A percentile compares a stretch with the other conserved stretches of the same genome.
Evolutionary conservation across 192 early-diverging fungal genomes (phyloP).

Genomic region (Entophlyctis helioformis): DNA sequence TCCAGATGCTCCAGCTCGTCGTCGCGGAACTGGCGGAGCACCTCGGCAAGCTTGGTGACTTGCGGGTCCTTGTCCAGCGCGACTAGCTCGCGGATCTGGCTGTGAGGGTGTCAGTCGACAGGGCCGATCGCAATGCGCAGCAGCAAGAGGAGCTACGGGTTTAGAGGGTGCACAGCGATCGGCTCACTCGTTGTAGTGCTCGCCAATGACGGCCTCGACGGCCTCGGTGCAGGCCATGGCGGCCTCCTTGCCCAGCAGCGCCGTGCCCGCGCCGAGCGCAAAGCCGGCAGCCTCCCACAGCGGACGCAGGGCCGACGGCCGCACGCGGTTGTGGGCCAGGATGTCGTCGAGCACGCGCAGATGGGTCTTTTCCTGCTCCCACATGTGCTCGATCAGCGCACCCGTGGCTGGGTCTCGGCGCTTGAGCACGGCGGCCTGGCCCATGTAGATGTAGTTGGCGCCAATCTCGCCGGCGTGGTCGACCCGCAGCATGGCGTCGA

Average conservation of each 20-base stretch:
- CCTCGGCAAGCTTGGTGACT: constrained; percentile 26
- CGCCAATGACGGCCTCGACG: constrained; percentile 90
- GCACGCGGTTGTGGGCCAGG: constrained; percentile 60
- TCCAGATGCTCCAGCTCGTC: constrained; percentile 92
- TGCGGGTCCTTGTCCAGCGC: constrained; percentile 53
- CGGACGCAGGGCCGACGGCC: constrained; percentile 76
- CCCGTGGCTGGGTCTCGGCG: constrained; percentile 52
- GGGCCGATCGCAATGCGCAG: not conserved
- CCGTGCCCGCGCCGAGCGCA: constrained; percentile 73
- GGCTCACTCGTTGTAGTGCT: constrained; percentile 85
- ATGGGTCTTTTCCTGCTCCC: constrained; percentile 87
- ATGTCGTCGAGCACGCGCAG: constrained; percentile 67
- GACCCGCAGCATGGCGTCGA: constrained; percentile 68
- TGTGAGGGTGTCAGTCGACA: not conserved
- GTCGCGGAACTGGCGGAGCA: constrained; percentile 79
- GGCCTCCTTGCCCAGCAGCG: constrained; percentile 82
- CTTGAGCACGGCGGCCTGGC: constrained; percentile 75
- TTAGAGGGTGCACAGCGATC: not conserved
- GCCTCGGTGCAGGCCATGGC: constrained; percentile 99
- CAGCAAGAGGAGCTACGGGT: not conserved
- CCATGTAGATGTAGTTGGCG: constrained; percentile 91
- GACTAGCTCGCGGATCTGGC: constrained; percentile 73
- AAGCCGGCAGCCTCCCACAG: constrained; percentile 81
- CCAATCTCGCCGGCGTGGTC: constrained; percentile 96
- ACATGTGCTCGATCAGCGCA: constrained; percentile 65